Evolutionary conservation across 1,284 basidiomycete species (phyloP), one percentile per base, ranked within the genome.

Genomic region (Trametes polyzona): DNA sequence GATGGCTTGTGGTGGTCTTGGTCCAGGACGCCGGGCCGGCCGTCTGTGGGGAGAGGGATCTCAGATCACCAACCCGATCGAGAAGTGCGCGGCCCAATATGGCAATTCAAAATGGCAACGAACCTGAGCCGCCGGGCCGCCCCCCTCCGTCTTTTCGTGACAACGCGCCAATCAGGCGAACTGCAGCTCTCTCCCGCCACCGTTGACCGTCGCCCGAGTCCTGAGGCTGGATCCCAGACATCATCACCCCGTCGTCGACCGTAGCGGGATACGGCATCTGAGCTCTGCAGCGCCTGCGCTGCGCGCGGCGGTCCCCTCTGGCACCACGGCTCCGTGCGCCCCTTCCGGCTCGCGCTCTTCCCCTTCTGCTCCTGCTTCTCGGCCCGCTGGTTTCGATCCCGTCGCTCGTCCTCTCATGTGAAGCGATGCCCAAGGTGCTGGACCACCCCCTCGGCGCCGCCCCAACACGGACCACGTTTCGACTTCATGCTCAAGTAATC

Each of bases 351-450:
- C 32, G 27, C 33, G 35, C 29, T 39, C 46, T 21, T 39, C 30
- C 16, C 11, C 37, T 55, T 43, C 49, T 48, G 26, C 33, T 59
- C 37, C 37, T 33, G 43, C 9, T 55, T 52, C 48, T 39, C 41
- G 52, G 53, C 61, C 53, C 56, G 58, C 61, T 58, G 49, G 61
- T 56, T 48, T 43, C 42, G n/a, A n/a, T n/a, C n/a, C n/a, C n/a
- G 52, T 42, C 49, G 53, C 47, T 58, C 59, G 51, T 40, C 17
- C 51, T 47, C 54, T 42, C 47, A 63, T 63, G 59, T 57, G 40
- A 61, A 61, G 62, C 57, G 57, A 63, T 59, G 57, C 47, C 44
- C 49, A 58, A 49, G 62, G 62, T 63, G 62, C 62, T 62, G 62
- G 60, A 55, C 40, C 63, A 64, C 59, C 63, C 52, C 47, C 53